Conservation (phyloP, 2,329 filamentous ascomycete species). For the Pestalotiopsis sp. region DNA sequence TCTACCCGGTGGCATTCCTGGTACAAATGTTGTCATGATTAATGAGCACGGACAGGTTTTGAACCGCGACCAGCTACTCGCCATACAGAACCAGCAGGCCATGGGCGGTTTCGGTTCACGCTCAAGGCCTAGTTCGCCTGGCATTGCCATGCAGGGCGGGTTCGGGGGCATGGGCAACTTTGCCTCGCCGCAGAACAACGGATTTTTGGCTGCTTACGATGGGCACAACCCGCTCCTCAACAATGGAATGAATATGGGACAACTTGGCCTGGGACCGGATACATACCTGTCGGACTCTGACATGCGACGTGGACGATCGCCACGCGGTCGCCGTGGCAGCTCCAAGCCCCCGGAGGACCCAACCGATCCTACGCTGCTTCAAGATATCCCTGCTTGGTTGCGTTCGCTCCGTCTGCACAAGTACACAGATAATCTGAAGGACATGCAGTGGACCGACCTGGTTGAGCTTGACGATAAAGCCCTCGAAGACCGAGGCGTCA, state of each 20-base stretch:
- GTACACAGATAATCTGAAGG: conserved; percentile 97
- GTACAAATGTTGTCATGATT: conserved; percentile 86
- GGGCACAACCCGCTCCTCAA: conserved; percentile 68
- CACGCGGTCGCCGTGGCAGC: conserved; percentile 86
- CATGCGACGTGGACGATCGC: conserved; percentile 85
- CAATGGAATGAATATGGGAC: conserved; percentile 60
- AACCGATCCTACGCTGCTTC: conserved; percentile 83
- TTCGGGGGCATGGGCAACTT: conserved; percentile 67
- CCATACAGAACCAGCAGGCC: conserved; percentile 70
- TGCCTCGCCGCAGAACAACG: conserved; percentile 88
- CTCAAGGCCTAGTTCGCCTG: conserved; percentile 87
- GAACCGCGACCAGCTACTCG: conserved; percentile 80
- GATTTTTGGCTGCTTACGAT: conserved; percentile 89
- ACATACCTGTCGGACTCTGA: conserved; percentile 94
- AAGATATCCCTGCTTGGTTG: conserved; percentile 96
- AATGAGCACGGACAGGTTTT: conserved; percentile 90
- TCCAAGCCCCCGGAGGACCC: conserved; percentile 98
- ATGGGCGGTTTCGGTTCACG: conserved; percentile 63
- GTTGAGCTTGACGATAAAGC: conserved; percentile 91
- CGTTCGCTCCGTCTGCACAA: conserved; percentile 94
- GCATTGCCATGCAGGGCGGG: conserved; percentile 68
- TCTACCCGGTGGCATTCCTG: conserved; percentile 60
- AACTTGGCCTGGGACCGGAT: conserved; percentile 72
- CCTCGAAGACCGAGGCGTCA: conserved; percentile 89
- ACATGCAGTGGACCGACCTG: conserved; percentile 93